phyloP scores from a whole-genome alignment of 495 filamentous ascomycete genomes.

The Penicillium goetzii region DNA sequence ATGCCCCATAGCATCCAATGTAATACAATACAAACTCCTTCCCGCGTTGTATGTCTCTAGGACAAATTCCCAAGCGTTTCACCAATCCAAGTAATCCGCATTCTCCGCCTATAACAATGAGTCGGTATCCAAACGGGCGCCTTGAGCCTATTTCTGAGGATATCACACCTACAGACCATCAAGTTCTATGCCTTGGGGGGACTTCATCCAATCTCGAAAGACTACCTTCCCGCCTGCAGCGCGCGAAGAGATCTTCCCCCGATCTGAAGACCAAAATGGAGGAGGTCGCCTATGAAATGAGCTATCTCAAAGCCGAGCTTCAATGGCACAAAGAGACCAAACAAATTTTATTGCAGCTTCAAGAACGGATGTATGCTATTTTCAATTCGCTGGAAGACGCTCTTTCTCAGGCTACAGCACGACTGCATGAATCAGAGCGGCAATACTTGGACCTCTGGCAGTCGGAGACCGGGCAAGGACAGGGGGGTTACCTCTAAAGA shows the following conservation, averaged over 20 bases:
- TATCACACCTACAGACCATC: background rate
- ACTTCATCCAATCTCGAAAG: constrained; percentile 1
- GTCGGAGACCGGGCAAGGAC: background rate
- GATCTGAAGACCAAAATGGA: background rate
- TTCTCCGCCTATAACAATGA: constrained; percentile 1
- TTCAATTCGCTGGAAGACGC: background rate
- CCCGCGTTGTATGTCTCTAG: no score
- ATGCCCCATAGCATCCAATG: background rate
- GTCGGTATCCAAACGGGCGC: background rate
- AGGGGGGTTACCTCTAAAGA: background rate
- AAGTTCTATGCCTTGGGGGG: background rate
- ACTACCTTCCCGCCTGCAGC: background rate
- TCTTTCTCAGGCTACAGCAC: background rate
- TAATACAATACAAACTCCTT: background rate
- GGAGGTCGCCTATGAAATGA: background rate
- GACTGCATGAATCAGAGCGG: background rate
- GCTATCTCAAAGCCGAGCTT: constrained; percentile 1
- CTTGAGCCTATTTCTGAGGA: constrained; percentile 4
- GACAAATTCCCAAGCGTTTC: background rate
- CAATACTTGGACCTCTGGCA: background rate
- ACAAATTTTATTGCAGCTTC: constrained; percentile 2
- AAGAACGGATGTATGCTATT: background rate
- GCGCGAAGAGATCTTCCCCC: background rate
- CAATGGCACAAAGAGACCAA: constrained; percentile 7
- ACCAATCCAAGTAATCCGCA: background rate